Evolutionary conservation across 2,329 filamentous ascomycete genomes (phyloP).

Genomic region (Phaeosphaeria sp.): DNA sequence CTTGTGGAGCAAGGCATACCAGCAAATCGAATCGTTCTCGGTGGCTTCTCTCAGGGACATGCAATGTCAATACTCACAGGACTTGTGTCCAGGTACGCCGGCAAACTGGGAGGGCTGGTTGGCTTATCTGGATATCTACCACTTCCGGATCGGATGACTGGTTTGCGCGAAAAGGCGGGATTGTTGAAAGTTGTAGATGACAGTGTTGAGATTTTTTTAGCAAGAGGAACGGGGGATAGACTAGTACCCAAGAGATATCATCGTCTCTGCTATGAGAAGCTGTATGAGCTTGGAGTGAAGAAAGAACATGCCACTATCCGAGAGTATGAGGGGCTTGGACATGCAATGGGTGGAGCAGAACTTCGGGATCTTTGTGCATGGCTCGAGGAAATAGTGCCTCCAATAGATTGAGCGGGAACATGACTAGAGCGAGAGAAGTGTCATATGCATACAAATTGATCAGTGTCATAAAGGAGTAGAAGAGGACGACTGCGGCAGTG

Average conservation of each 20-base stretch:
- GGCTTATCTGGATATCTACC: constrained; percentile 58
- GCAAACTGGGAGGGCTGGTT: constrained; percentile 50
- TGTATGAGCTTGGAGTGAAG: constrained; percentile 49
- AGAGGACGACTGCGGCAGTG: background rate
- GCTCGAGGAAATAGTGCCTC: constrained; percentile 51
- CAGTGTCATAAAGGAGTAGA: background rate
- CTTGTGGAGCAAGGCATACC: constrained; percentile 51
- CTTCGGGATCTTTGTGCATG: constrained; percentile 55
- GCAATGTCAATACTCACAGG: constrained; percentile 54
- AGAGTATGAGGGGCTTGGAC: constrained; percentile 58
- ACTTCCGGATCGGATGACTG: constrained; percentile 47
- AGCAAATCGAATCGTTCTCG: constrained; percentile 53
- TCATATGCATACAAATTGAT: too few species aligned
- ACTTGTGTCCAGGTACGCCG: constrained; percentile 50
- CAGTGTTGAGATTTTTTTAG: constrained; percentile 54
- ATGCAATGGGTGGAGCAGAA: constrained; percentile 52
- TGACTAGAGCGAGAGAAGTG: background rate
- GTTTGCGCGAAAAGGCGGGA: constrained; percentile 46
- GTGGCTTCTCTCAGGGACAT: constrained; percentile 58
- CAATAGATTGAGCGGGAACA: background rate
- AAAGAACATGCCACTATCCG: constrained; percentile 49
- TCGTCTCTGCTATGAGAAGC: constrained; percentile 51
- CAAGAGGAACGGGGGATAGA: constrained; percentile 55
- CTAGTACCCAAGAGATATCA: constrained; percentile 55
- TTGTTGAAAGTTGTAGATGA: constrained; percentile 42